Conservation (phyloP, 108 stramenopile species). For the Cyclotella choctawhatcheeana region DNA sequence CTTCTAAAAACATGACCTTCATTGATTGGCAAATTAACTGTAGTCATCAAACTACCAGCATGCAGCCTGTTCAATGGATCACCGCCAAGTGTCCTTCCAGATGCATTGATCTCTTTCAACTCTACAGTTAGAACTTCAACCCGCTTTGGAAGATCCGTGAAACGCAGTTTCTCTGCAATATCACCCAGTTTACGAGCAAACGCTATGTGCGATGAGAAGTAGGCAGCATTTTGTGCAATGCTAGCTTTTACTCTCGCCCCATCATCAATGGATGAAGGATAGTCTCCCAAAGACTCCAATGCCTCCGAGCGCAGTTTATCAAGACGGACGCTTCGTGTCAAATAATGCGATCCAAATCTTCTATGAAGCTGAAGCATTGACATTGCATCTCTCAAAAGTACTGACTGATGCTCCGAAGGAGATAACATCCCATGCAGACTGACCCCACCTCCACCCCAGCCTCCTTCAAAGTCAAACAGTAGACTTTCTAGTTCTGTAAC, state of each 20-base stretch:
- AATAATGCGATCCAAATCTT: constrained; percentile 54
- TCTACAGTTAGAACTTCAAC: constrained; percentile 52
- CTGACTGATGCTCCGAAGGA: constrained; percentile 75
- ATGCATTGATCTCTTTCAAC: constrained; percentile 69
- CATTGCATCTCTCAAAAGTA: constrained; percentile 62
- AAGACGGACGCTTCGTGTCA: constrained; percentile 72
- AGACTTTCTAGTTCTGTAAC: constrained; percentile 84
- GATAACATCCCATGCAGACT: constrained; percentile 69
- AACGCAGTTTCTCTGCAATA: constrained; percentile 80
- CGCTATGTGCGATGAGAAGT: constrained; percentile 78
- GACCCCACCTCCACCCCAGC: constrained; percentile 88
- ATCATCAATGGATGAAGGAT: constrained; percentile 35
- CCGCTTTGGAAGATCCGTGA: constrained; percentile 67
- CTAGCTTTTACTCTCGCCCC: constrained; percentile 53
- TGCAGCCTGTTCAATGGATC: constrained; percentile 75
- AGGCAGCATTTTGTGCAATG: constrained; percentile 83
- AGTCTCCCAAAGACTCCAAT: constrained; percentile 37
- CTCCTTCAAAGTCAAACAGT: constrained; percentile 82
- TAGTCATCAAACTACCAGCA: constrained; percentile 48
- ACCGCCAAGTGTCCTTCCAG: constrained; percentile 76
- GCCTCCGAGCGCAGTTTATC: constrained; percentile 55
- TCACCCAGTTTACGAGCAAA: constrained; percentile 84
- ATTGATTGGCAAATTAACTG: constrained; percentile 70
- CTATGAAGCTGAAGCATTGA: constrained; percentile 65
- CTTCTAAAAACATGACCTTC: constrained; percentile 93